A percentile compares a stretch with the other conserved stretches of the same genome.
These are phyloP conservation scores for Saprolegnia parasitica DNA, from an alignment of 352 stramenopile genomes.

Conservation along the genomic window DNA sequence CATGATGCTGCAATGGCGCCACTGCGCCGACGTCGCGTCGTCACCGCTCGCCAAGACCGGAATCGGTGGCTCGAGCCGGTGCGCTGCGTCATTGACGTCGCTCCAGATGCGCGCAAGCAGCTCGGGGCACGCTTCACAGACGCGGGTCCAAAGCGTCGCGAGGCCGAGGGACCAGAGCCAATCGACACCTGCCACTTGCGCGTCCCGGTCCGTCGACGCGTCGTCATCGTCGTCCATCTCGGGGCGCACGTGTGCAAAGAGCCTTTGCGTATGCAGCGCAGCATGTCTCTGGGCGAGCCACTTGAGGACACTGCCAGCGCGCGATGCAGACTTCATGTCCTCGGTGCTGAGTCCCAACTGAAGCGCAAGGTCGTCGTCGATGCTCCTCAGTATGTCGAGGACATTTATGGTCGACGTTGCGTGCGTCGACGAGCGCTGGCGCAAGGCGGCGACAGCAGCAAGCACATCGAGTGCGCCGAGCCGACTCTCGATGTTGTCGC, in stretches of 20 bases:
- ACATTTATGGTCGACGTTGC: constrained; percentile 20
- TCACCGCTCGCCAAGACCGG: constrained; percentile 27
- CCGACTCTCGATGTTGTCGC: constrained; percentile 38
- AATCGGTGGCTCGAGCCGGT: constrained; percentile 57
- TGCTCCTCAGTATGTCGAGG: constrained; percentile 28
- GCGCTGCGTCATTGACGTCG: constrained; percentile 54
- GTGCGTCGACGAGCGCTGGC: constrained; percentile 7
- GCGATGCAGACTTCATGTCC: constrained; percentile 14
- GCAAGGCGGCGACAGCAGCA: constrained; percentile 32
- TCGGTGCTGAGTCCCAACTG: not conserved
- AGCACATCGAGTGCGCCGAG: constrained; percentile 36
- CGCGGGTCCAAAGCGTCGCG: constrained; percentile 39
- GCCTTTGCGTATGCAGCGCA: constrained; percentile 18
- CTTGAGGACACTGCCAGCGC: constrained; percentile 12
- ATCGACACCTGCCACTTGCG: constrained; percentile 9
- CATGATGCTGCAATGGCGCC: constrained; percentile 61
- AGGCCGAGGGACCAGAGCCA: constrained; percentile 55
- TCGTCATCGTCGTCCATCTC: not conserved
- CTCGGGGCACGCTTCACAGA: constrained; percentile 45
- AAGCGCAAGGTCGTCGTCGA: constrained; percentile 18
- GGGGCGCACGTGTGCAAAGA: not conserved
- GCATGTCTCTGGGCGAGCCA: not conserved
- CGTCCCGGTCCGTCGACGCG: not conserved
- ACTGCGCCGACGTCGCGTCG: constrained; percentile 34
- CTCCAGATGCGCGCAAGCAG: constrained; percentile 61